phyloP scores from a whole-genome alignment of 345 rosid genomes.

The Physaria fendleri region DNA sequence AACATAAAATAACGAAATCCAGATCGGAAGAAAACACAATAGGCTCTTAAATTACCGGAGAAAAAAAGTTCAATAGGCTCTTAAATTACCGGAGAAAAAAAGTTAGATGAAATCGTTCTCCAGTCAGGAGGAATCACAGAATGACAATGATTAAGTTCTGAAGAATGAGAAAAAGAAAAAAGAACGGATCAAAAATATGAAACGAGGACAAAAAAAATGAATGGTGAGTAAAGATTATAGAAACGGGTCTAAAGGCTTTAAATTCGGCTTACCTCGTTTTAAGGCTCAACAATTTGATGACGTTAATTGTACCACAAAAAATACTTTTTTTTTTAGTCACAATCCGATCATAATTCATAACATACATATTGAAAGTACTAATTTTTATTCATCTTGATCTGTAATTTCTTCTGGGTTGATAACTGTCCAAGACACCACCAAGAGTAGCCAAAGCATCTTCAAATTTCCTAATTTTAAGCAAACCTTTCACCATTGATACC shows the following conservation, averaged over 20 bases:
- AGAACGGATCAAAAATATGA: not conserved
- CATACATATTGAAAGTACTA: not conserved
- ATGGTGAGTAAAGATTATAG: not conserved
- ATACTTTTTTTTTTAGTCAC: no score
- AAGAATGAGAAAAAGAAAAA: not conserved
- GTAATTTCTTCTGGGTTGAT: constrained; percentile 34
- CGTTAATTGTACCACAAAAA: no score
- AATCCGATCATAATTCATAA: constrained; percentile 4
- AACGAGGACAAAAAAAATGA: not conserved
- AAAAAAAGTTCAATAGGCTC: not conserved
- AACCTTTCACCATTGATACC: constrained; percentile 61
- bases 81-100: not conserved
- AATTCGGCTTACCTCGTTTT: constrained; percentile 20
- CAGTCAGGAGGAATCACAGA: not conserved
- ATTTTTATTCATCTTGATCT: constrained; percentile 28
- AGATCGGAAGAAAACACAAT: not conserved
- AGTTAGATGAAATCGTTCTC: not conserved
- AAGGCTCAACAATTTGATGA: no score
- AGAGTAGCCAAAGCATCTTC: constrained; percentile 68
- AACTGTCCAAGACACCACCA: constrained; percentile 45
- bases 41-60: not conserved
- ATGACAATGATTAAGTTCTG: not conserved
- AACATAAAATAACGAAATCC: not conserved
- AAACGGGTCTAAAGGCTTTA: constrained; percentile 23
- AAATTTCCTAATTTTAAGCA: constrained; percentile 59